Base-by-base conservation (phyloP, 2,329 filamentous ascomycete genomes). In the Pseudopithomyces maydicus region DNA sequence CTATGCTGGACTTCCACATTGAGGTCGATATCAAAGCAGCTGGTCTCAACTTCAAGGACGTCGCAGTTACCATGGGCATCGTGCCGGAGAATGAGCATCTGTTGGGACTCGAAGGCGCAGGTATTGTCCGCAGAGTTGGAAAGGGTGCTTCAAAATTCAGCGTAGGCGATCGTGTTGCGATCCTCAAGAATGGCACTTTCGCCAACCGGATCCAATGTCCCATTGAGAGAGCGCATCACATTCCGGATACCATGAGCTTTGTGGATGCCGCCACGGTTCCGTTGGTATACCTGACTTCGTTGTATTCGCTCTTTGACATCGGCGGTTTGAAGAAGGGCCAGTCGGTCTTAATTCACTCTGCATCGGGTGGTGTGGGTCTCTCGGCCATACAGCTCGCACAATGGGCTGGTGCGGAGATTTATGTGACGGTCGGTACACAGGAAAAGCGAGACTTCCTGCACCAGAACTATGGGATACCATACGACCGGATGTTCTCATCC, bases 401-500 rank as follows among this genome's bases (percentile, higher is more conserved):
- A 29, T 23, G 39, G 5, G 33, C 48, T 8, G 52, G 23, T 17
- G 44, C 54, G 29, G 23, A 44, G 14, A 55, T 50, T 36, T 54
- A 41, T 32, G 55, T 46, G 8, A 57, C 73, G 8, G 72, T 70
- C 1, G 67, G 70, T 15, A 69, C 55, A 14, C 41, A 53, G 6
- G 68, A 64, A 33, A 75, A 76, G 64, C 64, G 57, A n/a, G 36
- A 65, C 7, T 56, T 70, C 22, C 35, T 75, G 2, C 52, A 55
- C 12, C 46, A 67, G 8, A 49, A 56, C 7, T 71, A 63, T 45
- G 57, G 56, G 17, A 64, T 76, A 8, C 62, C 64, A 3, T 53
- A 53, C 3, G 62, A 69, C 10, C 65, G 66, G 38, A 73, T 75
- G 52, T 73, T 73, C 57, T 61, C 50, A 52, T 65, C 58, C 23